Base-by-base conservation (phyloP, 1,284 basidiomycete genomes). In the Sporisorium reilianum region DNA sequence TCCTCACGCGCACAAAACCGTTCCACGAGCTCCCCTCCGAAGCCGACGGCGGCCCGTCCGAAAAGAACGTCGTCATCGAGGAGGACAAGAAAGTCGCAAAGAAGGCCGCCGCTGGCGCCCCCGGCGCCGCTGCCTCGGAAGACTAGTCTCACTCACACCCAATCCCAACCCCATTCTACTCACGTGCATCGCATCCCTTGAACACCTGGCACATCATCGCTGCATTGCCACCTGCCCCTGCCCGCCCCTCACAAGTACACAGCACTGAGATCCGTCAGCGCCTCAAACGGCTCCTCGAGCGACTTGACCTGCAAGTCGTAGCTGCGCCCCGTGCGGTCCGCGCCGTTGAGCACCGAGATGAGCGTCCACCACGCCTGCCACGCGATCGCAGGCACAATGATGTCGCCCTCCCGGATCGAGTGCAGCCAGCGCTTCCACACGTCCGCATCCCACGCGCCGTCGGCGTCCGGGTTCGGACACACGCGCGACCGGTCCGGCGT, bases 311-410 rank as follows among this genome's bases (percentile, higher is more conserved):
- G 82, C 58, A 84, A 42, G 45, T 84, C 76, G 45, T 81, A 81
- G 16, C 65, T 54, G 10, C 80, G 64, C 0, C 80, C 81, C 3
- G 78, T 67, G 1, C 80, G 60, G 57, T 82, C 81, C 1, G 78
- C 81, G 7, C 81, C 82, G 40, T 84, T 84, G 23, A 84, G 64
- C 11, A 81, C 71, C 23, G 77, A 71, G 28, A 84, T 82, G 45
- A 82, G 63, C 22, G 80, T 79, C 82, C 82, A 84, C 82, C 82
- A 84, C 0, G 81, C 81, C 67, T 84, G 82, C 78, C 76, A 81
- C 10, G 72, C 61, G 10, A 84, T 64, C 2, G 81, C 79, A 1
- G 79, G 80, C 40, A 73, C 69, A 23, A 83, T 71, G 26, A 83
- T 77, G 20, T 81, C 62, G 16, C 81, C 81, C 41, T 76, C 79